A percentile compares a stretch with the other conserved stretches of the same genome.
Evolutionary conservation across 495 filamentous ascomycete species (phyloP).

Genomic region (Neurospora sp.): DNA sequence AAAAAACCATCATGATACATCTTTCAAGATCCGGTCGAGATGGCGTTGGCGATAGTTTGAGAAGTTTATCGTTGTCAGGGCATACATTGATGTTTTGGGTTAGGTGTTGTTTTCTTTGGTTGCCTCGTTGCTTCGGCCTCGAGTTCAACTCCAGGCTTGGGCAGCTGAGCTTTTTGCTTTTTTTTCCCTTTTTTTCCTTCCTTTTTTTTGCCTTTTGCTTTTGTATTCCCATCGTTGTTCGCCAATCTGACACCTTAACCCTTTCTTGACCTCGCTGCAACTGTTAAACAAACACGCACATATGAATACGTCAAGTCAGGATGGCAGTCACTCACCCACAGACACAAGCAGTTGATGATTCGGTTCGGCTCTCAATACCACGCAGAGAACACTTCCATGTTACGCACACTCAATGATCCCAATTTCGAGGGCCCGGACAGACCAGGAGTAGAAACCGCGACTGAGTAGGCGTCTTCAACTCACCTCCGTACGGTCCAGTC

Average conservation of each 20-base stretch:
- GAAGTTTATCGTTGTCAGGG: too few species aligned
- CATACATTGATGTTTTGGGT: too few species aligned
- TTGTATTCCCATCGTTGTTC: too few species aligned
- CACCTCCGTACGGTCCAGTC: neutral
- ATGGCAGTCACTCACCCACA: neutral
- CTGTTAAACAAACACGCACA: neutral
- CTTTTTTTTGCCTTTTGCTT: too few species aligned
- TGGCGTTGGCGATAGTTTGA: too few species aligned
- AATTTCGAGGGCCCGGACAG: neutral
- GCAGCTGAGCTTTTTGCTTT: too few species aligned
- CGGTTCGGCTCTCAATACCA: neutral
- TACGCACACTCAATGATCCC: neutral
- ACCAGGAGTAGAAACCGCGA: neutral
- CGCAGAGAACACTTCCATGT: neutral
- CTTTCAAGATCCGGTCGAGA: too few species aligned
- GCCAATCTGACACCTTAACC: neutral
- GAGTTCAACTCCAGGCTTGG: too few species aligned
- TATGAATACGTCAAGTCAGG: neutral
- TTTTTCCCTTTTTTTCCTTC: too few species aligned
- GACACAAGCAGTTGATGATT: neutral
- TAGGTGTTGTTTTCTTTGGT: too few species aligned
- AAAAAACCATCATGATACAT: too few species aligned
- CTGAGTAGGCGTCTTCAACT: neutral
- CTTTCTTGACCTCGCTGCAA: neutral
- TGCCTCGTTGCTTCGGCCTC: too few species aligned